Evolutionary conservation across 2,329 filamentous ascomycete genomes (phyloP), one percentile per base, ranked within the genome.

Genomic region (Cladosporium oxysporum): DNA sequence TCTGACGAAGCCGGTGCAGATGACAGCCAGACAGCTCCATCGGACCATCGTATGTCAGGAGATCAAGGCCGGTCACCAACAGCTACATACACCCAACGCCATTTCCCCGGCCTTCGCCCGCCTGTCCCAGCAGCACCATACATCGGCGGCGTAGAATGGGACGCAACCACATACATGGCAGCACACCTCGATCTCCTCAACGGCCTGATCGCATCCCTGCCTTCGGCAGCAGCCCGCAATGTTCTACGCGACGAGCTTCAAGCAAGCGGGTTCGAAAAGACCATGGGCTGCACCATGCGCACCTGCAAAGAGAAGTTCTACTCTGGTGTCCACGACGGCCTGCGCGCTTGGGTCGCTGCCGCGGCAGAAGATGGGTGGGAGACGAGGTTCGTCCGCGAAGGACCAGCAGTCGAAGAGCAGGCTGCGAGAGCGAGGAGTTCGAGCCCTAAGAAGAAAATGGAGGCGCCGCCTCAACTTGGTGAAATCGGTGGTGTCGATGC

Each of bases 241-340:
- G 76, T 80, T 0, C 84, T 98, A 12, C 90, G 95, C n/a, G 83
- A 84, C 21, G 88, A 94, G 66, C 83, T 98, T 62, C 87, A 87
- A 62, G 87, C 93, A 67, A 96, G 91, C 0, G 94, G 95, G 8
- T 96, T 93, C 83, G 95, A 99, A 78, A 93, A 93, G 71, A 88
- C 91, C 71, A 91, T 98, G 84, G 93, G 93, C 18, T 86, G 87
- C 26, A 94, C 89, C 66, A 82, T 98, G 68, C 88, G 95, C 5
- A 90, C 94, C 18, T 98, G 94, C 83, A 99, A 98, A 77, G 93
- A 97, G 79, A 98, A 98, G 77, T 97, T 98, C 77, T 98, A 99
- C 76, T 91, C 91, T 2, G 88, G 91, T 58, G 91, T 99, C 4
- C 95, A 99, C 76, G 92, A 94, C 72, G 92, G 90, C 1, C 83